phyloP scores from a whole-genome alignment of 805 yeast genomes.

The Teunomyces cretensis region DNA sequence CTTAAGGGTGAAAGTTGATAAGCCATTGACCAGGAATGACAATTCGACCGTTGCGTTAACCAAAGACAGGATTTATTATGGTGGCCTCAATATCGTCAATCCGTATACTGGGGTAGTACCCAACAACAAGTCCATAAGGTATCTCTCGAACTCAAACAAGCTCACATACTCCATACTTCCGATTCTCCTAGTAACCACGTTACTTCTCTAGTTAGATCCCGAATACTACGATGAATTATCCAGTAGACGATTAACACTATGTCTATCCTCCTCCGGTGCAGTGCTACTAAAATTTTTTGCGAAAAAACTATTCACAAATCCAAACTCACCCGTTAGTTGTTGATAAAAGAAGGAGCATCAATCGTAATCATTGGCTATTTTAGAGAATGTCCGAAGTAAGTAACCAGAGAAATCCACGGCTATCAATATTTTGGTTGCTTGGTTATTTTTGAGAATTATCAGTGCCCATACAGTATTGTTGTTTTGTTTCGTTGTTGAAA shows the following conservation, averaged over 20 bases:
- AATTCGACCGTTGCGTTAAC: too few relatives aligned
- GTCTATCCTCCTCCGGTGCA: background rate
- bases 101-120: background rate
- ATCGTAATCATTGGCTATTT: background rate
- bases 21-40: too few relatives aligned
- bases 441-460: background rate
- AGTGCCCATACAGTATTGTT: background rate
- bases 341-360: constrained; percentile 1
- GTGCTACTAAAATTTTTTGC: constrained; percentile 3
- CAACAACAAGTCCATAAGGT: background rate
- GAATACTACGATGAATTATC: background rate
- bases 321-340: background rate
- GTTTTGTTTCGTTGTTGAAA: background rate
- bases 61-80: background rate
- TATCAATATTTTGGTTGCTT: background rate
- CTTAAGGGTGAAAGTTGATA: too few relatives aligned
- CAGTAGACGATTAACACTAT: background rate
- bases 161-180: background rate
- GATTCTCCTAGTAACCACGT: background rate
- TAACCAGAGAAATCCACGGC: background rate
- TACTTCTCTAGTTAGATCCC: background rate
- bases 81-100: background rate
- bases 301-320: background rate
- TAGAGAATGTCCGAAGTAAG: constrained; percentile 7
- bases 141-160: background rate